Conservation (phyloP, 441 rosid genomes). For the Omphalea diandra region DNA sequence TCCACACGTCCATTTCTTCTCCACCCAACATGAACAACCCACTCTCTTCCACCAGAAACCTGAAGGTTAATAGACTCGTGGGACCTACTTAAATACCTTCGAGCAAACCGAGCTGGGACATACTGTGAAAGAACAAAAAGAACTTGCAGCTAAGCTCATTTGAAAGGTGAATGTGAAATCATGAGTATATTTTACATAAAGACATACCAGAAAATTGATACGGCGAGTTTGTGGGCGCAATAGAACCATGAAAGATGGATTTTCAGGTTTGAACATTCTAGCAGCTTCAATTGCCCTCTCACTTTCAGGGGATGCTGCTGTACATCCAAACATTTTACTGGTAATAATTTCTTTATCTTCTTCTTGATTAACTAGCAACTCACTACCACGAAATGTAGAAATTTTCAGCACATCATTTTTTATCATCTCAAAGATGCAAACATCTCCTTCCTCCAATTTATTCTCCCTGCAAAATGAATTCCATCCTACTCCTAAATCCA, state of each 20-base stretch:
- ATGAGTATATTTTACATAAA: background rate
- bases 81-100: background rate
- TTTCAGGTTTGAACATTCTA: slow-evolving; percentile 13
- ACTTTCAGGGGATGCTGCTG: background rate
- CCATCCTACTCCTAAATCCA: background rate
- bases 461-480: slow-evolving; percentile 9
- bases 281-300: slow-evolving; percentile 18
- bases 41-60: slow-evolving; percentile 19
- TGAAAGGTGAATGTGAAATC: too few species aligned
- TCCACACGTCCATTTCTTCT: background rate
- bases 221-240: background rate
- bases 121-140: slow-evolving; percentile 9
- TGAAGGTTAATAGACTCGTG: slow-evolving; percentile 5
- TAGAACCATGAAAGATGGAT: slow-evolving; percentile 21
- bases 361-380: background rate
- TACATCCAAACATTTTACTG: background rate
- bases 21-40: slow-evolving; percentile 1
- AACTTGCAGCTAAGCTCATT: background rate
- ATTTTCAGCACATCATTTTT: slow-evolving; percentile 9
- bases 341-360: slow-evolving; percentile 6
- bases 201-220: background rate
- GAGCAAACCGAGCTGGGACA: slow-evolving; percentile 16
- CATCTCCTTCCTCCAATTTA: slow-evolving; percentile 18
- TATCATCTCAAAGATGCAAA: slow-evolving; percentile 25
- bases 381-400: slow-evolving; percentile 7